Conservation (phyloP, 345 rosid genomes). For the Populus davidiana region DNA sequence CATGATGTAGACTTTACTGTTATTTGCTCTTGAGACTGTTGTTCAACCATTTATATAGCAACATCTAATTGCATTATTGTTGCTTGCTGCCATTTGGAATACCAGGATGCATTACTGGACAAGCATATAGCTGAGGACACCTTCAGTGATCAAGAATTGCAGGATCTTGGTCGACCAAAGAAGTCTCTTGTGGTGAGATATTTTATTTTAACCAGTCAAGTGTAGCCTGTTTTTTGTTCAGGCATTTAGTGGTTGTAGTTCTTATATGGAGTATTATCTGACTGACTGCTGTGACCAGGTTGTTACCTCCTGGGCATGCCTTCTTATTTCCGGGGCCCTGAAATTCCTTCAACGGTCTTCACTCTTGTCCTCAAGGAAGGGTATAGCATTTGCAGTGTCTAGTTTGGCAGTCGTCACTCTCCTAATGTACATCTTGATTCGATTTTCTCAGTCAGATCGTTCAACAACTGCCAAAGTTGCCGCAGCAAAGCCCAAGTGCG, state of each 20-base stretch:
- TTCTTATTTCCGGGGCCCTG: slow-evolving; percentile 20
- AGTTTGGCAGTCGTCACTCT: slow-evolving; percentile 16
- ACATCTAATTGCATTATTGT: not conserved
- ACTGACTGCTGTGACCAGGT: slow-evolving; percentile 17
- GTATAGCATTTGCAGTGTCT: slow-evolving; percentile 7
- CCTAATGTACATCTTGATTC: slow-evolving; percentile 31
- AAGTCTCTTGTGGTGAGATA: slow-evolving; percentile 33
- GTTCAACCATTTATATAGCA: not conserved
- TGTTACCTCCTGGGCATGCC: slow-evolving; percentile 27
- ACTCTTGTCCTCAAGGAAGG: slow-evolving; percentile 28
- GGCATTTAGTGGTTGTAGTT: not conserved
- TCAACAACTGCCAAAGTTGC: slow-evolving; percentile 41
- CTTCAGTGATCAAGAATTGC: slow-evolving; percentile 29
- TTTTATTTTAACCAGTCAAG: not conserved
- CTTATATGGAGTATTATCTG: not conserved
- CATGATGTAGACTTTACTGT: not conserved
- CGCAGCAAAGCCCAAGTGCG: slow-evolving; percentile 51
- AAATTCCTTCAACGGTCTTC: slow-evolving; percentile 38
- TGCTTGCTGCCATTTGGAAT: not conserved
- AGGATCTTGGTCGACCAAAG: slow-evolving; percentile 25
- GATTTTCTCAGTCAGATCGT: slow-evolving; percentile 31
- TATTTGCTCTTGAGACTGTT: not conserved
- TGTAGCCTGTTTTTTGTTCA: not conserved
- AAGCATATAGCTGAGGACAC: slow-evolving; percentile 26
- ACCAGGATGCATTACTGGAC: slow-evolving; percentile 32